Percentiles rank a stretch among this genome's conserved stretches.
Conservation (phyloP, 495 filamentous ascomycete genomes). For the Neurospora sp. region DNA sequence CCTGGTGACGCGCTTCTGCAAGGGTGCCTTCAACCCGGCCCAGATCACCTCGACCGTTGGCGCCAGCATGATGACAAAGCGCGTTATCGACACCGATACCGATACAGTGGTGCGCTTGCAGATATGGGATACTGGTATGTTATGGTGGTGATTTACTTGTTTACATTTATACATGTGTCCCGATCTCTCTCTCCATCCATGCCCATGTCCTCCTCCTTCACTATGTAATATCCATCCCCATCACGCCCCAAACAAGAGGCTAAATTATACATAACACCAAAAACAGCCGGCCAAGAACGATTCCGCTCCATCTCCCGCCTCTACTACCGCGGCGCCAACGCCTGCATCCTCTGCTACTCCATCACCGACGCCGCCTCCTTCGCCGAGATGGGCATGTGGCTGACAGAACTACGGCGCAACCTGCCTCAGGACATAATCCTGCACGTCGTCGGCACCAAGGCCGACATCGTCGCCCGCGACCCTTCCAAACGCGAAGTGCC, state of each 20-base stretch:
- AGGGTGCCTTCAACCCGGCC: constrained; percentile 62
- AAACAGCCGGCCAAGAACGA: constrained; percentile 75
- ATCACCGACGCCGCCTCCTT: constrained; percentile 84
- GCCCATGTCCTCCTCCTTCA: constrained; percentile 1
- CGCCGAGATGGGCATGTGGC: constrained; percentile 87
- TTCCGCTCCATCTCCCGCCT: constrained; percentile 88
- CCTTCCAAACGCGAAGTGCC: constrained; percentile 69
- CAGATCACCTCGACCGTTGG: constrained; percentile 75
- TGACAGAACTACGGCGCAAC: constrained; percentile 66
- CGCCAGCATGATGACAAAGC: constrained; percentile 89
- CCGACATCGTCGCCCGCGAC: constrained; percentile 76
- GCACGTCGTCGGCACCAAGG: constrained; percentile 93
- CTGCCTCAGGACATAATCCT: constrained; percentile 68
- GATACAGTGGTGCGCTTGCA: constrained; percentile 74
- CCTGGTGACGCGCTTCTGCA: constrained; percentile 77
- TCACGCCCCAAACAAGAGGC: background rate
- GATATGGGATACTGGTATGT: constrained; percentile 72
- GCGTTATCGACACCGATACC: constrained; percentile 72
- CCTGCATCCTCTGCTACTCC: constrained; percentile 88
- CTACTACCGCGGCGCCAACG: constrained; percentile 93
- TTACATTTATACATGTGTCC: background rate
- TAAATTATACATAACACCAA: background rate
- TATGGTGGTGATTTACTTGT: background rate
- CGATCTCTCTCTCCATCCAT: background rate
- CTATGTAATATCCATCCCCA: background rate